These are phyloP conservation scores for Onygenales sp. DNA, from an alignment of 2,329 filamentous ascomycete genomes.

Conservation along the genomic window DNA sequence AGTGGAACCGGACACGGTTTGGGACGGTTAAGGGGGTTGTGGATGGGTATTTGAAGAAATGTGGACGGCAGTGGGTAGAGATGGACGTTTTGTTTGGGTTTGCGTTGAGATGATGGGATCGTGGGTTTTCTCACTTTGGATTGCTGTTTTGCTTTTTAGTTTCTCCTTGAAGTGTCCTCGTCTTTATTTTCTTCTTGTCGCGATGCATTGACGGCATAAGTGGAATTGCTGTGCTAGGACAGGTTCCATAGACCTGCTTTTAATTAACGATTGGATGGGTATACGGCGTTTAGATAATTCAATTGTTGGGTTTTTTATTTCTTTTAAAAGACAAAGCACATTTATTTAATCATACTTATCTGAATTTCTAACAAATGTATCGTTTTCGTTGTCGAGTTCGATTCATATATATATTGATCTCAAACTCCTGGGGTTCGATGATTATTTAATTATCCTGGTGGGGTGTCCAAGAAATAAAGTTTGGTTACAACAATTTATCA, in stretches of 20 bases:
- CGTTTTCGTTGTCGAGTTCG: too few relatives aligned
- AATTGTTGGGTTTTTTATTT: not conserved
- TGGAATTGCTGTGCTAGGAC: not conserved
- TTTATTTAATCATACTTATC: too few relatives aligned
- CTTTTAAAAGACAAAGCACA: too few relatives aligned
- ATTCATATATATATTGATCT: too few relatives aligned
- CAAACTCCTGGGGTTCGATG: too few relatives aligned
- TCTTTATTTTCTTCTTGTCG: slow-evolving; percentile 6
- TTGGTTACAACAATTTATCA: not conserved
- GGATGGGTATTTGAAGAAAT: slow-evolving; percentile 77
- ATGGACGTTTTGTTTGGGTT: slow-evolving; percentile 80
- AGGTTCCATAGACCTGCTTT: slow-evolving; percentile 1
- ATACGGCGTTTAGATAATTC: not conserved
- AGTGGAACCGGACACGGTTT: slow-evolving; percentile 75
- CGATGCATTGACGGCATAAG: not conserved
- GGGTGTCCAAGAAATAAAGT: not conserved
- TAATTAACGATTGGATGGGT: slow-evolving; percentile 7
- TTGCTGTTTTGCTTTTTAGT: not conserved
- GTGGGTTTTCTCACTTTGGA: slow-evolving; percentile 4
- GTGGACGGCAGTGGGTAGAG: slow-evolving; percentile 82
- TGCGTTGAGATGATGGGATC: slow-evolving; percentile 27
- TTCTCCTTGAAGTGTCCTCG: slow-evolving; percentile 57
- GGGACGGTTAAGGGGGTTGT: slow-evolving; percentile 66
- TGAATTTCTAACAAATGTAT: too few relatives aligned
- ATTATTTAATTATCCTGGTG: not conserved